phyloP scores from a whole-genome alignment of 176 grass and related monocot genomes.

The Metroxylon sagu region DNA sequence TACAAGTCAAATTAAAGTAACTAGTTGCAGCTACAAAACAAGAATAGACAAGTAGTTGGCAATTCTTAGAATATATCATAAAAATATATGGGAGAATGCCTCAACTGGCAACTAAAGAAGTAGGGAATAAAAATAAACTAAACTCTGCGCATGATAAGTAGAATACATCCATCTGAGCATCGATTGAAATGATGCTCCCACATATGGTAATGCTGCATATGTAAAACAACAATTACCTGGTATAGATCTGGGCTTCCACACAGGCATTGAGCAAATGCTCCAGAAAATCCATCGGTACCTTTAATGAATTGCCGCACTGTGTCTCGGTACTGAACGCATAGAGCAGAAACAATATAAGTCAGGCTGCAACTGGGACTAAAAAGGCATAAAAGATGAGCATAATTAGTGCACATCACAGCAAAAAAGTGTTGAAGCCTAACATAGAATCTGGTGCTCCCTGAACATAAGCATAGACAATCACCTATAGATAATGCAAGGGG shows the following conservation, averaged over 20 bases:
- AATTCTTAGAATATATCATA: too few relatives aligned
- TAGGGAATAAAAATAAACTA: too few relatives aligned
- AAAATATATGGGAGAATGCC: too few relatives aligned
- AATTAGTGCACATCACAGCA: not conserved
- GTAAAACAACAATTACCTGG: conserved; percentile 39
- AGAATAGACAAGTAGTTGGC: too few relatives aligned
- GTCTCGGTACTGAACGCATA: conserved; percentile 70
- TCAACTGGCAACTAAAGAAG: too few relatives aligned
- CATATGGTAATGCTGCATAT: not conserved
- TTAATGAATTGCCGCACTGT: conserved; percentile 91
- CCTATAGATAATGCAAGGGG: too few relatives aligned
- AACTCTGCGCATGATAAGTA: too few relatives aligned
- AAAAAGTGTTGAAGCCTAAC: too few relatives aligned
- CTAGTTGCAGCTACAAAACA: not conserved
- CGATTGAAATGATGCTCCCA: too few relatives aligned
- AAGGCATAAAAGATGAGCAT: not conserved
- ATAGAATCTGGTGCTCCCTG: too few relatives aligned
- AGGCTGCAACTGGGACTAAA: not conserved
- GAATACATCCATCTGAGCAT: too few relatives aligned
- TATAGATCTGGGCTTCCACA: conserved; percentile 94
- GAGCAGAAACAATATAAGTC: conserved; percentile 9
- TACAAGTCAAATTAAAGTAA: not conserved
- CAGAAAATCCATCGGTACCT: conserved; percentile 91
- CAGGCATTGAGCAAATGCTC: conserved; percentile 86
- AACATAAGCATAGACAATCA: too few relatives aligned